Percentiles rank a stretch among this genome's conserved stretches.
These are phyloP conservation scores for Fusarium tjaetaba DNA, from an alignment of 2,329 filamentous ascomycete species.

Conservation along the genomic window DNA sequence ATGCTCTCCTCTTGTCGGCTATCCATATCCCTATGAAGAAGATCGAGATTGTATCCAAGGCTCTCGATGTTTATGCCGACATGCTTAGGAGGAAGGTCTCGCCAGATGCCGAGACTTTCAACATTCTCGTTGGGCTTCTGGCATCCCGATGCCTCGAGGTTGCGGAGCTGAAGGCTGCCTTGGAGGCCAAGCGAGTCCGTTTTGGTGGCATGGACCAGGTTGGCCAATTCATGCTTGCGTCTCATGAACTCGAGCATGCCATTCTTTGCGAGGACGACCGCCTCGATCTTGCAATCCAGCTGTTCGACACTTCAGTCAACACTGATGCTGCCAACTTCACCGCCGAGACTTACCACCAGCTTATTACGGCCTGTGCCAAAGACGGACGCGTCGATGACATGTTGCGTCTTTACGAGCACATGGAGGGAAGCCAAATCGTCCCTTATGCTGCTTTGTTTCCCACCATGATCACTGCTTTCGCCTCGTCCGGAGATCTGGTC, in stretches of 20 bases:
- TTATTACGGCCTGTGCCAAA: slow-evolving; percentile 88
- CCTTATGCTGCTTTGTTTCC: slow-evolving; percentile 87
- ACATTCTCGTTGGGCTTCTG: slow-evolving; percentile 84
- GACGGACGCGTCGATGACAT: slow-evolving; percentile 86
- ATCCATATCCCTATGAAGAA: slow-evolving; percentile 83
- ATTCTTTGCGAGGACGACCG: slow-evolving; percentile 90
- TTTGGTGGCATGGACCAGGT: slow-evolving; percentile 87
- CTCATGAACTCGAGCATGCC: slow-evolving; percentile 85
- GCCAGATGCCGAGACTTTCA: slow-evolving; percentile 87
- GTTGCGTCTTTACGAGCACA: slow-evolving; percentile 89
- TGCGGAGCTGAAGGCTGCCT: slow-evolving; percentile 72
- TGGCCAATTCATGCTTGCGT: slow-evolving; percentile 88
- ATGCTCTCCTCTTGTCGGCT: slow-evolving; percentile 85
- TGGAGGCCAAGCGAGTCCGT: slow-evolving; percentile 84
- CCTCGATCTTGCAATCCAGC: slow-evolving; percentile 82
- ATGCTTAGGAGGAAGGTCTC: slow-evolving; percentile 89
- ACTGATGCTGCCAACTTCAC: slow-evolving; percentile 74
- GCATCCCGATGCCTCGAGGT: slow-evolving; percentile 84
- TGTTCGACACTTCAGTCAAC: slow-evolving; percentile 81
- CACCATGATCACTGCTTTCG: slow-evolving; percentile 95
- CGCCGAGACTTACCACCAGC: slow-evolving; percentile 82
- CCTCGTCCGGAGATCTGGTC: slow-evolving; percentile 79
- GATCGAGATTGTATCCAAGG: slow-evolving; percentile 88
- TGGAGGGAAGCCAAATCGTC: slow-evolving; percentile 80
- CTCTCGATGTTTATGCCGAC: slow-evolving; percentile 93